Evolutionary conservation across 192 early-diverging fungal genomes (phyloP), one percentile per base, ranked within the genome.

Genomic region (Chytriomyces hyalinus): DNA sequence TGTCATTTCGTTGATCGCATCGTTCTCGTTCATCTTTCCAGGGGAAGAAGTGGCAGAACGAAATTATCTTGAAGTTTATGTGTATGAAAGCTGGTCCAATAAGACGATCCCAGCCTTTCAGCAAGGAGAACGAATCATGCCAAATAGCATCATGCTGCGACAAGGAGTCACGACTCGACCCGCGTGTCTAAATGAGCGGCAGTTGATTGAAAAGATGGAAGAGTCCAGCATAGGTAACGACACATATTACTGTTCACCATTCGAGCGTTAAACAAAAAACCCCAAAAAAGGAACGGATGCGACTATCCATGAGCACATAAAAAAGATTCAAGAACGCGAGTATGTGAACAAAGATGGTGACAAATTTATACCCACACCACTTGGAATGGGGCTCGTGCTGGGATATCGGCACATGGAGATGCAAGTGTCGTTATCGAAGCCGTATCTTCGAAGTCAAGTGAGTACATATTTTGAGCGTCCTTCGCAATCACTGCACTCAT

Each of bases 291-390:
- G 96, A 13, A 99, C 97, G 6, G 97, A 99, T 80, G 97, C 97
- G 0, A 99, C 96, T 0, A 97, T 98, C 45, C 92, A 92, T 7
- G 93, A 97, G 47, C 97, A 98, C 68, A 99, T 99, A 78, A 94
- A 95, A 77, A 98, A 91, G 63, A 93, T 99, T 47, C 88, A 91
- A 10, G 92, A 93, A 2, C 90, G 97, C 11, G 89, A 96, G 49
- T 99, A 99, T 80, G 91, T 88, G 4, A 86, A 90, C 61, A 93
- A 96, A 64, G 84, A 87, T 22, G 85, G 84, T 11, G 73, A 69
- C 4, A 49, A 75, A 22, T 85, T 91, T 49, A 67, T 66, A 17
- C 97, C 97, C 0, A 94, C 95, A 17, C 91, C 90, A 0, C 84
- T 98, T 17, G 96, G 97, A 4, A 89, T 97, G 68, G 94, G 91